A percentile compares a stretch with the other conserved stretches of the same genome.
These are phyloP conservation scores for Andrographis paniculata DNA, from an alignment of 305 asterid species.

Conservation along the genomic window DNA sequence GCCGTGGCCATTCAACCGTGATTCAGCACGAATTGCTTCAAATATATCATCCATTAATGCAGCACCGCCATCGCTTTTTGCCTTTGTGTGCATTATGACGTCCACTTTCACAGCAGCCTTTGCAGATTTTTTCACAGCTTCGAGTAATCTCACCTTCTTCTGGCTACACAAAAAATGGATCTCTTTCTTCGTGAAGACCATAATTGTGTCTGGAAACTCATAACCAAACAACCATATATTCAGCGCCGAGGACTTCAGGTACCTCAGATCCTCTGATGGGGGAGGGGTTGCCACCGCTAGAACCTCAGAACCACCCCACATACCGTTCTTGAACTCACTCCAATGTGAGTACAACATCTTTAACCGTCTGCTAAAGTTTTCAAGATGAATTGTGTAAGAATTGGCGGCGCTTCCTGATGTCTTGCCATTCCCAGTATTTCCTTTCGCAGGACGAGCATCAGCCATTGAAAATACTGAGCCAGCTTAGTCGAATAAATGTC, in stretches of 20 bases:
- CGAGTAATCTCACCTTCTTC: conserved; percentile 49
- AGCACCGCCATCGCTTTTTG: conserved; percentile 38
- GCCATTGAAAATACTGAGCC: conserved; percentile 31
- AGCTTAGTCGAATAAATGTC: conserved; percentile 10
- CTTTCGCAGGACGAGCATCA: conserved; percentile 36
- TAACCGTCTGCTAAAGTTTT: conserved; percentile 35
- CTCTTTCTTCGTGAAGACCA: conserved; percentile 43
- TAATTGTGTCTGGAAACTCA: conserved; percentile 66
- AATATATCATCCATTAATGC: conserved; percentile 38
- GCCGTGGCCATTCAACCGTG: conserved; percentile 18
- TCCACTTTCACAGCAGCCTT: conserved; percentile 35
- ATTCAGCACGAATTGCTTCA: conserved; percentile 19
- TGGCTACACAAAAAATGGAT: conserved; percentile 57
- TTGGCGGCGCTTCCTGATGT: conserved; percentile 26
- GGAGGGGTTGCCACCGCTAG: conserved; percentile 59
- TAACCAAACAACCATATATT: conserved; percentile 62
- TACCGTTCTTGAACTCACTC: conserved; percentile 29
- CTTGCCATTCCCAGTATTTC: conserved; percentile 24
- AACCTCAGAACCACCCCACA: conserved; percentile 51
- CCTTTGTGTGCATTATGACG: conserved; percentile 43
- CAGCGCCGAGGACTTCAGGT: conserved; percentile 57
- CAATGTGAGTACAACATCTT: conserved; percentile 40
- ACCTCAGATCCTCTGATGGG: conserved; percentile 55
- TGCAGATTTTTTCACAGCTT: conserved; percentile 36
- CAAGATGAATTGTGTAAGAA: conserved; percentile 34